Evolutionary conservation across 2,329 filamentous ascomycete genomes (phyloP).

Genomic region (Sphaerostilbella broomeana): DNA sequence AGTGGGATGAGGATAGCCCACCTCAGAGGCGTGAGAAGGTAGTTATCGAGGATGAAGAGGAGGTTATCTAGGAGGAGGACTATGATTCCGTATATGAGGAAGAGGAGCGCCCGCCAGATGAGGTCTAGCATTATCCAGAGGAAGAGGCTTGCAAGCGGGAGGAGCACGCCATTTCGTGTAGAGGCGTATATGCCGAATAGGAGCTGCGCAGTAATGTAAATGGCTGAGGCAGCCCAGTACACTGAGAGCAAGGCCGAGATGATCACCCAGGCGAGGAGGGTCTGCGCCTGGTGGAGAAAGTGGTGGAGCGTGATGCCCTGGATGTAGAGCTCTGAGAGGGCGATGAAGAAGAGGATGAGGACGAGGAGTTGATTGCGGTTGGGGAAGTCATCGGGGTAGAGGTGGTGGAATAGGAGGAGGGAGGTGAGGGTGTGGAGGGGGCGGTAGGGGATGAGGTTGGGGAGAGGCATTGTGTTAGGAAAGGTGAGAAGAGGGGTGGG

Average conservation of each 20-base stretch:
- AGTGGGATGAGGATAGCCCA: no score
- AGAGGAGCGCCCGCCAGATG: no score
- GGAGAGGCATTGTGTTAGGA: not conserved
- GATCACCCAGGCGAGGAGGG: not conserved
- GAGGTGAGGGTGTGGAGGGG: not conserved
- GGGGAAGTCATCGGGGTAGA: not conserved
- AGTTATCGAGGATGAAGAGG: no score
- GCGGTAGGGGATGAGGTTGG: not conserved
- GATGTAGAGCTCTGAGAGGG: no score
- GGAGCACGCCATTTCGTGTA: not conserved
- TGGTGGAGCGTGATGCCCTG: not conserved
- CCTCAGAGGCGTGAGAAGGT: no score
- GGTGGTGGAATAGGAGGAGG: not conserved
- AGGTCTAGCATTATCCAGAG: no score
- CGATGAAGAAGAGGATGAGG: not conserved
- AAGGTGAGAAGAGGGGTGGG: slow-evolving; percentile 1
- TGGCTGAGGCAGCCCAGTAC: no score
- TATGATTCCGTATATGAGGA: no score
- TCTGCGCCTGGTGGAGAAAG: not conserved
- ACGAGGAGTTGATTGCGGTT: not conserved
- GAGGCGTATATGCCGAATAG: not conserved
- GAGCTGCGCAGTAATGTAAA: no score
- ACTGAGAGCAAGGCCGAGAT: no score
- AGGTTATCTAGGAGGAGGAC: no score
- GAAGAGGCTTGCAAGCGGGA: not conserved